phyloP scores from a whole-genome alignment of 2,329 filamentous ascomycete genomes.

The Sporothrix pallida region DNA sequence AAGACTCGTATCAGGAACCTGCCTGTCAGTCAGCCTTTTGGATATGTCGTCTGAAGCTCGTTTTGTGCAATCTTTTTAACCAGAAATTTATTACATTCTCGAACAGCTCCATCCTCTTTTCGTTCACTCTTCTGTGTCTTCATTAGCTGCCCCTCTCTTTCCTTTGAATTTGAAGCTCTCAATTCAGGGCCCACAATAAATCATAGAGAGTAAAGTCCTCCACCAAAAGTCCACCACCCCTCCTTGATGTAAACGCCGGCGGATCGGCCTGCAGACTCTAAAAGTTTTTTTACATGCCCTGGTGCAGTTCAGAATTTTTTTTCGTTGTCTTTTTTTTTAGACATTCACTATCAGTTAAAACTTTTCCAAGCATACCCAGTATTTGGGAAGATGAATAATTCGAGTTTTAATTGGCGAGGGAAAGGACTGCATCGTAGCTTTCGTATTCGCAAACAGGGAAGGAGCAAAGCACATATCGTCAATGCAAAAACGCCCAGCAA shows the following conservation, averaged over 20 bases:
- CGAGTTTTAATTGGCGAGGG: too few relatives aligned
- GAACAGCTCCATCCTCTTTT: not conserved
- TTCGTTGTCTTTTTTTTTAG: not conserved
- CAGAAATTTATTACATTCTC: not conserved
- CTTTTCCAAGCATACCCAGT: too few relatives aligned
- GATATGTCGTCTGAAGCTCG: too few relatives aligned
- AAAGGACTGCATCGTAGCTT: not conserved
- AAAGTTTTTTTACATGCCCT: constrained; percentile 8
- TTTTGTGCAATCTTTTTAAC: too few relatives aligned
- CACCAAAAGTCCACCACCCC: not conserved
- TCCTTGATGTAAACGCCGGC: not conserved
- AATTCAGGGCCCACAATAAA: constrained; percentile 7
- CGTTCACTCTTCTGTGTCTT: not conserved
- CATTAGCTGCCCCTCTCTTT: not conserved
- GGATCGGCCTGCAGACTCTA: constrained; percentile 1
- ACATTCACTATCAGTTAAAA: not conserved
- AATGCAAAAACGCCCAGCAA: not conserved
- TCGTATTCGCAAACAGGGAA: constrained; percentile 4
- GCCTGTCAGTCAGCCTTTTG: not conserved
- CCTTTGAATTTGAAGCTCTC: not conserved
- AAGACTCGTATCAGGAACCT: not conserved
- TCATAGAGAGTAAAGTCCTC: not conserved
- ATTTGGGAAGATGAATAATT: too few relatives aligned
- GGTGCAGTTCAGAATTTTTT: constrained; percentile 9
- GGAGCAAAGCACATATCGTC: constrained; percentile 11